Conservation (phyloP, 2,329 filamentous ascomycete species). For the Colletotrichum tropicicola region DNA sequence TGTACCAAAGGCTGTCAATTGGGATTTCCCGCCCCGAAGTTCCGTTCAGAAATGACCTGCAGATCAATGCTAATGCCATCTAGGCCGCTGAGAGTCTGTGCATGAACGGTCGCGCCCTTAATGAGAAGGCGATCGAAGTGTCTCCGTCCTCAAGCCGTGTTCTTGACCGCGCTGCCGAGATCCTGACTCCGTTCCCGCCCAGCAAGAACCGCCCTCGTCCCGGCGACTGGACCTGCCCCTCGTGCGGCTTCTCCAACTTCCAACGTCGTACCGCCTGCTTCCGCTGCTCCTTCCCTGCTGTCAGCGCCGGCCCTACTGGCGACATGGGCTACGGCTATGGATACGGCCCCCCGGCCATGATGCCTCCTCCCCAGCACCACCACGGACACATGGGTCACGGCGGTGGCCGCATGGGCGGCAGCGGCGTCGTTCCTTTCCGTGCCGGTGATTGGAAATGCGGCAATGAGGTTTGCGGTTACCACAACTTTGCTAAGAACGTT, state of each 20-base stretch:
- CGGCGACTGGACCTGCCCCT: slow-evolving; percentile 98
- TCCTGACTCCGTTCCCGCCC: slow-evolving; percentile 95
- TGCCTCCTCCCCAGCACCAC: slow-evolving; percentile 78
- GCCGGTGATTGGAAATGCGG: slow-evolving; percentile 99
- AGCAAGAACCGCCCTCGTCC: slow-evolving; percentile 98
- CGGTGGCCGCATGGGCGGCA: slow-evolving; percentile 79
- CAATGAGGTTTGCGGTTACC: slow-evolving; percentile 95
- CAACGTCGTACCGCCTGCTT: slow-evolving; percentile 98
- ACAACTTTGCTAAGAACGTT: slow-evolving; percentile 99
- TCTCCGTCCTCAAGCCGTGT: slow-evolving; percentile 97
- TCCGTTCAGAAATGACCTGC: background rate
- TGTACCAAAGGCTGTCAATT: background rate
- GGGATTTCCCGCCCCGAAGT: background rate
- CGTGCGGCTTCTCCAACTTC: slow-evolving; percentile 99
- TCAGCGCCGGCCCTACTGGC: slow-evolving; percentile 76
- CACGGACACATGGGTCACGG: slow-evolving; percentile 63
- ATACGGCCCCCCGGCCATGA: slow-evolving; percentile 81
- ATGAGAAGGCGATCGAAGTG: slow-evolving; percentile 99
- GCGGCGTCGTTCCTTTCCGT: slow-evolving; percentile 93
- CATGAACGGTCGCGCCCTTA: slow-evolving; percentile 98
- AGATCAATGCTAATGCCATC: background rate
- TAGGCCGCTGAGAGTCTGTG: slow-evolving; percentile 97
- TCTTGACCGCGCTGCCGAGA: slow-evolving; percentile 93
- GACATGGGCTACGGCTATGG: slow-evolving; percentile 69
- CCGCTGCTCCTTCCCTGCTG: slow-evolving; percentile 98